phyloP scores from a whole-genome alignment of 257 asterid genomes.

The Nyctanthes arbortristis region DNA sequence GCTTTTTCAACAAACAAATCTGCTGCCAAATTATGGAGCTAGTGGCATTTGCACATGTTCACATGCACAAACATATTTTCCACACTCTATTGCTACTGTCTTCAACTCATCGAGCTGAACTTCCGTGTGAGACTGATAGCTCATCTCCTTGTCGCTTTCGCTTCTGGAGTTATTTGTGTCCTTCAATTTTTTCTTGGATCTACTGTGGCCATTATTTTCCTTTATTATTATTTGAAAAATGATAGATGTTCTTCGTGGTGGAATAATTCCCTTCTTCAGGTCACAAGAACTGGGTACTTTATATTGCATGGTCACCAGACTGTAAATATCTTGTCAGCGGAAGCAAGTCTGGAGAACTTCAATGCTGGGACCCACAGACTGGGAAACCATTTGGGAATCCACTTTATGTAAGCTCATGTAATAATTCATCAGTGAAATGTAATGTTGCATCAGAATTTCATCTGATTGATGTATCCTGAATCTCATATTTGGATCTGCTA shows the following conservation, averaged over 20 bases:
- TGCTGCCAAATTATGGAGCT: not conserved
- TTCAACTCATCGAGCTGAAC: not conserved
- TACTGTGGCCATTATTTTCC: not conserved
- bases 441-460: not conserved
- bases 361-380: conserved; percentile 83
- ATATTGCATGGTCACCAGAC: conserved; percentile 95
- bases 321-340: conserved; percentile 89
- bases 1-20: conserved; percentile 9
- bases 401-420: conserved; percentile 50
- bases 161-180: not conserved
- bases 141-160: not conserved
- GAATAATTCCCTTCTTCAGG: conserved; percentile 41
- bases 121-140: conserved; percentile 1
- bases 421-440: not conserved
- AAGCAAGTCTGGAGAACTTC: conserved; percentile 87
- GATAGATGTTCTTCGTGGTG: conserved; percentile 13
- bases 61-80: conserved; percentile 2
- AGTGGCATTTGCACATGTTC: not conserved
- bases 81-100: conserved; percentile 7
- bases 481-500: not conserved
- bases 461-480: not conserved
- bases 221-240: conserved; percentile 1
- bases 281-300: conserved; percentile 93
- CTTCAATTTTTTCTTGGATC: not conserved
- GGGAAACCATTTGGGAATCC: conserved; percentile 77